Evolutionary conservation across 1,139 yeast species (phyloP), one percentile per base, ranked within the genome.

Genomic region (Protomyces inundatus): DNA sequence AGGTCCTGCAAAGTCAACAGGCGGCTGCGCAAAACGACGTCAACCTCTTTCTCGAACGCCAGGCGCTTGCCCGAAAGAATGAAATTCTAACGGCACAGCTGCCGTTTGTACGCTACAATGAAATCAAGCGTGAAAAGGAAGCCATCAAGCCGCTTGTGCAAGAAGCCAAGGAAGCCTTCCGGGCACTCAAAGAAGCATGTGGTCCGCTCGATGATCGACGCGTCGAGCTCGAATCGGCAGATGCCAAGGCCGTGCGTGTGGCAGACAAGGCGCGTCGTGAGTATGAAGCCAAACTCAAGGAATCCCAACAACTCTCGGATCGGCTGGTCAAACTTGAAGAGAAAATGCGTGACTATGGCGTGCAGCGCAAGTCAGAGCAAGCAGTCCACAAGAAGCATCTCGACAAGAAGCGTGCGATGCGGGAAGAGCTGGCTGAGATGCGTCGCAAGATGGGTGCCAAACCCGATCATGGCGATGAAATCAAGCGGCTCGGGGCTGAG

Each of bases 401-500:
- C 58, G 56, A 36, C 55, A 64, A 56, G 56, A 63, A 7, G 55
- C 63, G 12, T 69, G 71, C 37, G 74, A 65, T 61, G 77, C 80
- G 68, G 75, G 74, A 37, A 77, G 80, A 50, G 71, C 36, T 16
- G 5, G 46, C 57, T 3, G 16, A 33, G 12, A 62, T 55, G 36
- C 48, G 64, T 30, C 61, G 52, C 33, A 37, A 35, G 7, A 34
- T 61, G 4, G 54, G 80, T 39, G 70, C 74, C 46, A 82, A 83
- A 55, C 75, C 85, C 7, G 78, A 77, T 10, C 73, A 77, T 52
- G 86, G 85, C 71, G 75, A 77, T 61, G 77, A 79, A 67, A 74
- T 83, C 2, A 82, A 83, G 59, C 87, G 84, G 63, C 77, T 81
- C 66, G 84, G 81, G 67, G 74, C 71, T n/a, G 76, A 76, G 62